A percentile compares a stretch with the other conserved stretches of the same genome.
phyloP scores from a whole-genome alignment of 345 rosid species.

The Bruguiera sexangula region DNA sequence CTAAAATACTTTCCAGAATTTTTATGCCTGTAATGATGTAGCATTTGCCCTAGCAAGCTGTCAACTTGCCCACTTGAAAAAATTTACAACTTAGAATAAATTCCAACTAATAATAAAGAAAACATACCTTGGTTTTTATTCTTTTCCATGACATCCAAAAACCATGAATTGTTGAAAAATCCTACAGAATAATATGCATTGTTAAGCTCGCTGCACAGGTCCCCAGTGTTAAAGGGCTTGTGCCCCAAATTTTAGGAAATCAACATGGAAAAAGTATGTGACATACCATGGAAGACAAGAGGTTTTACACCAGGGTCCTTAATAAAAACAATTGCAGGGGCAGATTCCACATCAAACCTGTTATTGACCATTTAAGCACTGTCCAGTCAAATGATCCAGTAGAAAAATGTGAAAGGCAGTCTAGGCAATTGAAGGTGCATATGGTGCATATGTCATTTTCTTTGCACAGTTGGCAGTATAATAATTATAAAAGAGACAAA shows the following conservation, averaged over 20 bases:
- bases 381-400: conserved; percentile 8
- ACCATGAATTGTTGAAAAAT: conserved; percentile 63
- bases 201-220: conserved; percentile 16
- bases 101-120: neutral
- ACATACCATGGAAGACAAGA: conserved; percentile 73
- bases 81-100: neutral
- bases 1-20: no score
- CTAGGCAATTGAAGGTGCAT: neutral
- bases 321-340: conserved; percentile 79
- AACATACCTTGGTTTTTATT: conserved; percentile 72
- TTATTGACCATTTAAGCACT: conserved; percentile 11
- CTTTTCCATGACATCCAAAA: conserved; percentile 62
- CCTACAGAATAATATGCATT: conserved; percentile 48
- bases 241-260: conserved; percentile 5
- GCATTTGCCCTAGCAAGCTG: neutral
- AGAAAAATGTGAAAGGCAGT: neutral
- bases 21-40: neutral
- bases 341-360: conserved; percentile 94
- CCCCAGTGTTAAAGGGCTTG: neutral
- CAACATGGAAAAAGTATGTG: conserved; percentile 13
- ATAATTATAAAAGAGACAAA: neutral
- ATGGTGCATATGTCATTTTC: neutral
- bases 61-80: neutral
- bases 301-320: conserved; percentile 91
- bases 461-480: neutral